Conservation (phyloP, 148 eudicot species). For the Chenopodium quinoa region DNA sequence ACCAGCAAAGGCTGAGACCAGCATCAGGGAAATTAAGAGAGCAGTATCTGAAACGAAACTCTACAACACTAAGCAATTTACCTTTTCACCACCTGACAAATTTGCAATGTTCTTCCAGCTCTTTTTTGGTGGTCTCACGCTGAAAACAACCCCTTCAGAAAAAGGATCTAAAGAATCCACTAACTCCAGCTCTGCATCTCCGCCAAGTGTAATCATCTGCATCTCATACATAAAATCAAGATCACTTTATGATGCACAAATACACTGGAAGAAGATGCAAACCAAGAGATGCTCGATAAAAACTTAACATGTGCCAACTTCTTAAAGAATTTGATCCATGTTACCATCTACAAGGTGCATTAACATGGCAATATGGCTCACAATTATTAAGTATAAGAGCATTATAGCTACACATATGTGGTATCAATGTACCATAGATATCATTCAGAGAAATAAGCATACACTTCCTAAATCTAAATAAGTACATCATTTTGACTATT, state of each 20-base stretch:
- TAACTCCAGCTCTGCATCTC: constrained; percentile 95
- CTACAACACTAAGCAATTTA: constrained; percentile 17
- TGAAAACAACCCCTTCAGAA: constrained; percentile 97
- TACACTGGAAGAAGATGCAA: too few species aligned
- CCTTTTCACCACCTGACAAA: constrained; percentile 99
- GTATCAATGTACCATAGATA: not conserved
- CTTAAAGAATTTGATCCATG: not conserved
- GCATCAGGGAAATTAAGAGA: not conserved
- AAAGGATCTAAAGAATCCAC: constrained; percentile 99
- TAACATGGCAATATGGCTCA: not conserved
- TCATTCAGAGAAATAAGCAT: not conserved
- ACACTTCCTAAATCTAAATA: too few species aligned
- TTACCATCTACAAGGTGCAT: not conserved
- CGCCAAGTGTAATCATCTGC: constrained; percentile 99
- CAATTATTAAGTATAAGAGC: not conserved
- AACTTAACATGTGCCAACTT: not conserved
- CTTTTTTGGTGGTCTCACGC: constrained; percentile 97
- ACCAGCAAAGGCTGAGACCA: not conserved
- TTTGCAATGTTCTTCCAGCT: constrained; percentile 98
- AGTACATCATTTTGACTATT: too few species aligned
- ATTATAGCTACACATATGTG: not conserved
- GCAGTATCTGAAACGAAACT: not conserved
- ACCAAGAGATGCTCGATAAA: not conserved
- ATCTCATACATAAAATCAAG: constrained; percentile 2
- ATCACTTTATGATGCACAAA: not conserved